phyloP scores from a whole-genome alignment of 345 rosid species.

The Eucalyptus cloeziana region DNA sequence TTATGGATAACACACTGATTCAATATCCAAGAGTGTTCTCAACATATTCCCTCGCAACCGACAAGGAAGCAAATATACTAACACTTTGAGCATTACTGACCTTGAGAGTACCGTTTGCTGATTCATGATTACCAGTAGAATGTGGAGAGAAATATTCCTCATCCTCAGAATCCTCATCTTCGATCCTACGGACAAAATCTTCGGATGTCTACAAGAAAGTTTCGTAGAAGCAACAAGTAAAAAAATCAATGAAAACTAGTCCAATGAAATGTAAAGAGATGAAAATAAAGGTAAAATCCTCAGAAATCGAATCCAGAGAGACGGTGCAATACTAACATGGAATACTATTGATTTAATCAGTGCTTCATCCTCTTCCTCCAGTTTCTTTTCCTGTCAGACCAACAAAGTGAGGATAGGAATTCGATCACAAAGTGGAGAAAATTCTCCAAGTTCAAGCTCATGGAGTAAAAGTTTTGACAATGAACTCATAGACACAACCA shows the following conservation, averaged over 20 bases:
- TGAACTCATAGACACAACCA: neutral
- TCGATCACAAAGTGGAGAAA: neutral
- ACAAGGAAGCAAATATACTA: neutral
- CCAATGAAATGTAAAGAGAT: neutral
- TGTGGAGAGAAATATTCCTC: neutral
- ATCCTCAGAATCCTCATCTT: neutral
- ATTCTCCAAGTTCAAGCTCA: neutral
- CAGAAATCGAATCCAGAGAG: neutral
- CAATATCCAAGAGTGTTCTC: neutral
- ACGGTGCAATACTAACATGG: neutral
- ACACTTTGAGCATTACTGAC: neutral
- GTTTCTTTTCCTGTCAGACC: neutral
- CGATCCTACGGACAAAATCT: neutral
- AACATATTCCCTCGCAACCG: neutral
- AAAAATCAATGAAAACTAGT: neutral
- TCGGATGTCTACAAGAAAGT: neutral
- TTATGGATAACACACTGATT: neutral
- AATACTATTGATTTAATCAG: conserved; percentile 1
- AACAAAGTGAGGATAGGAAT: neutral
- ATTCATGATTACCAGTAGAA: neutral
- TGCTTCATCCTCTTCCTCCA: conserved; percentile 9
- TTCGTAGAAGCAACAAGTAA: neutral
- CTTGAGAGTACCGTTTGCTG: neutral
- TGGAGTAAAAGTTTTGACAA: neutral
- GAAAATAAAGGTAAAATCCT: neutral